Percentiles rank a stretch among this genome's conserved stretches.
Conservation (phyloP, 1,139 yeast genomes). For the Blastobotrys illinoisensis region DNA sequence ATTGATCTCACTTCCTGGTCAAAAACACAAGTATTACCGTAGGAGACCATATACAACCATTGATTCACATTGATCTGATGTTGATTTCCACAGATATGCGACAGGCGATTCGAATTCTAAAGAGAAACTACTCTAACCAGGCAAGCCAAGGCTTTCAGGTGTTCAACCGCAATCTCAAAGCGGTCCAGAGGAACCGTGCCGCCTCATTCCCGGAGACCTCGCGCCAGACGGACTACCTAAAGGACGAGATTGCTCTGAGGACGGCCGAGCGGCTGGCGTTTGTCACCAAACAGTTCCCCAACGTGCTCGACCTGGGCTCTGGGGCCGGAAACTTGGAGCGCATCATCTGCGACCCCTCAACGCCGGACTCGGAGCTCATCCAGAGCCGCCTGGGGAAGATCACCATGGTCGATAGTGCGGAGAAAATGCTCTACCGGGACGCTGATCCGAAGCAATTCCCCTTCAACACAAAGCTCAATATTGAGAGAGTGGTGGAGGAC, state of each 20-base stretch:
- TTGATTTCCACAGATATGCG: too few relatives aligned
- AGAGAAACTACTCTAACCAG: neutral
- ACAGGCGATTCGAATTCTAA: neutral
- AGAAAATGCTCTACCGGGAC: conserved; percentile 50
- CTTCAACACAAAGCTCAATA: conserved; percentile 41
- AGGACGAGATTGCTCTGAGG: conserved; percentile 68
- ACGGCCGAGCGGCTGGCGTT: conserved; percentile 73
- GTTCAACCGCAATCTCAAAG: conserved; percentile 60
- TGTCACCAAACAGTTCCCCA: conserved; percentile 57
- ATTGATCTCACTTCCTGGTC: too few relatives aligned
- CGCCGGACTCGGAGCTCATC: conserved; percentile 47
- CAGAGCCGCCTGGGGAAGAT: conserved; percentile 50
- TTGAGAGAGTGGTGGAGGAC: conserved; percentile 52
- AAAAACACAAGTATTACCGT: too few relatives aligned
- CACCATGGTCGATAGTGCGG: conserved; percentile 64
- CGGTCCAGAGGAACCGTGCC: conserved; percentile 53
- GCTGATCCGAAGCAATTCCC: conserved; percentile 27
- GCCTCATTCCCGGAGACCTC: conserved; percentile 42
- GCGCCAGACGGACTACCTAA: conserved; percentile 62
- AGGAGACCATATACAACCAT: too few relatives aligned
- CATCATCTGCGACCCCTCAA: conserved; percentile 31
- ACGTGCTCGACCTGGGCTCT: conserved; percentile 66
- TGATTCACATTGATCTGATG: neutral
- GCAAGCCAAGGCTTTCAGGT: conserved; percentile 40
- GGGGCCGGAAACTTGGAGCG: conserved; percentile 59